Evolutionary conservation across 495 filamentous ascomycete species (phyloP).

Genomic region (Aspergillus incahuasiensis): DNA sequence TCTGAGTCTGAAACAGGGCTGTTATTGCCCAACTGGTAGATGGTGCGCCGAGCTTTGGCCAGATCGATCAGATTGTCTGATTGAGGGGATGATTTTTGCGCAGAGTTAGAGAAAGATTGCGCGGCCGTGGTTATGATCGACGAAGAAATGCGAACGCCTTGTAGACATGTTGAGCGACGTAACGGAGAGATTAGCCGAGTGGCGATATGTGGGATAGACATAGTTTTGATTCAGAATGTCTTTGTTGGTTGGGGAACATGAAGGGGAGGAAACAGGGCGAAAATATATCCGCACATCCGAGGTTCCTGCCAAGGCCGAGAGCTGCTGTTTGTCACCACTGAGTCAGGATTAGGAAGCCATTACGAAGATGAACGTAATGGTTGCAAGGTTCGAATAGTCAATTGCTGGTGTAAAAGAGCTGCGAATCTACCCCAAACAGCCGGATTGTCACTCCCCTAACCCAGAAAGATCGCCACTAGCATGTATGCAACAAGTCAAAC

Average conservation of each 20-base stretch:
- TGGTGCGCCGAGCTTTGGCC: conserved; percentile 43
- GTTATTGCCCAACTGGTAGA: conserved; percentile 44
- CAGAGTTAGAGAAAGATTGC: conserved; percentile 56
- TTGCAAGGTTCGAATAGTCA: not conserved
- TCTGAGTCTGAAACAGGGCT: conserved; percentile 44
- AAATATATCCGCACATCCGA: not conserved
- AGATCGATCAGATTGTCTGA: conserved; percentile 35
- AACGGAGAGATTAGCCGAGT: too few species aligned
- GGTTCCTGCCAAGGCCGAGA: not conserved
- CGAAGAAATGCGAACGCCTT: not conserved
- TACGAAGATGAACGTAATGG: not conserved
- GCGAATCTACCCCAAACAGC: not conserved
- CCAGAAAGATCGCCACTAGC: not conserved
- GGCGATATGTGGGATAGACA: not conserved
- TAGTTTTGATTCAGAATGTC: not conserved
- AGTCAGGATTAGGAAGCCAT: not conserved
- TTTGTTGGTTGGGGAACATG: not conserved
- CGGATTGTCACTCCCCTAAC: not conserved
- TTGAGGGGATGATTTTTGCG: conserved; percentile 15
- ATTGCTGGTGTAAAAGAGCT: not conserved
- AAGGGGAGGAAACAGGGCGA: not conserved
- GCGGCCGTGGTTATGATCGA: not conserved
- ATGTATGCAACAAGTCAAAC: not conserved
- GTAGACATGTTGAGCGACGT: not conserved
- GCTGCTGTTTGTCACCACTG: not conserved